A percentile compares a stretch with the other conserved stretches of the same genome.
These are phyloP conservation scores for Annulohypoxylon moriforme DNA, from an alignment of 495 filamentous ascomycete genomes.

Conservation along the genomic window DNA sequence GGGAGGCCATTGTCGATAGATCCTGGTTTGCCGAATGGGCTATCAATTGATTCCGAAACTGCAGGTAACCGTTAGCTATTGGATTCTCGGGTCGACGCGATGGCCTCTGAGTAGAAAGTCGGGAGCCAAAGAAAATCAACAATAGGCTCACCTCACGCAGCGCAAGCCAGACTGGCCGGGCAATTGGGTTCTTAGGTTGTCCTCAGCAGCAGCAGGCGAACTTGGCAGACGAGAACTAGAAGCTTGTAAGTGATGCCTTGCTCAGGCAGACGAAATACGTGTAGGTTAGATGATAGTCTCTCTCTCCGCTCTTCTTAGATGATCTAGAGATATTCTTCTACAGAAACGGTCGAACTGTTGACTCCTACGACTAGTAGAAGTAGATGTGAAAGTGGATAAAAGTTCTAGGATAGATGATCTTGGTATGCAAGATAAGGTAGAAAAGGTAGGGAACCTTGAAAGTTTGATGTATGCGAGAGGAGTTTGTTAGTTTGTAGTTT, in stretches of 20 bases:
- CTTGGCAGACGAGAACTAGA: constrained; percentile 50
- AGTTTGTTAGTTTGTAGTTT: constrained; percentile 37
- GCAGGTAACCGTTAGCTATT: constrained; percentile 32
- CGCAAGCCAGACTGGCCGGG: constrained; percentile 77
- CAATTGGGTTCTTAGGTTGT: constrained; percentile 53
- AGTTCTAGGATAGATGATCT: constrained; percentile 41
- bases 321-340: not conserved
- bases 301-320: constrained; percentile 16
- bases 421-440: constrained; percentile 45
- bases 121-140: constrained; percentile 3
- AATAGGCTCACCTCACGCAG: constrained; percentile 73
- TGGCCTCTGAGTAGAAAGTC: not conserved
- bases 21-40: constrained; percentile 55
- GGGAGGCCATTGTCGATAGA: constrained; percentile 57
- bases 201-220: constrained; percentile 57
- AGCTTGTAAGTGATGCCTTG: constrained; percentile 41
- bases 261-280: constrained; percentile 32
- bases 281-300: constrained; percentile 21
- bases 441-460: constrained; percentile 35
- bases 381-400: constrained; percentile 43
- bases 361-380: constrained; percentile 33
- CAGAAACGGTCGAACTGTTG: constrained; percentile 3
- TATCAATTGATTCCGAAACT: constrained; percentile 68
- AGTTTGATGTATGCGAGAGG: constrained; percentile 23
- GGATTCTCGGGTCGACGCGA: constrained; percentile 27